Evolutionary conservation across 345 rosid species (phyloP), one percentile per base, ranked within the genome.

Genomic region (Aquilaria malaccensis): DNA sequence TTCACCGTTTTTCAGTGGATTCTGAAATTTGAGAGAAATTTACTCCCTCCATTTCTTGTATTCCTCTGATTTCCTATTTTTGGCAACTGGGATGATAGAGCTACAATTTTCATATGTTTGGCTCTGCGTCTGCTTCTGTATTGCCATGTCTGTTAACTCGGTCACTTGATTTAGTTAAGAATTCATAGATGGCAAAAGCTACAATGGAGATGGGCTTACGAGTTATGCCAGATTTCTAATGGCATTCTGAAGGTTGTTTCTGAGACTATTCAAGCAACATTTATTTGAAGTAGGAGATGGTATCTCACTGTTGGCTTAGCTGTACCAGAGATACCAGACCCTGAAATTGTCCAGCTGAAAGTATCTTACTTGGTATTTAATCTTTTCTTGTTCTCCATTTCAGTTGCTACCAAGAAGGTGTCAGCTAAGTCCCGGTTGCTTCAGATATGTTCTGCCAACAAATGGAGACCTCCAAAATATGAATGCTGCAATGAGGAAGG

Each of bases 401-500:
- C 57, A 79, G 83, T 69, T 60, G 77, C 33, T 60, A 15, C 56
- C 0, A 63, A 33, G 30, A 75, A 2, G 60, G 29, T 33, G 14
- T 65, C 81, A 2, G 75, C 74, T 0, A 88, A 76, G 77, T 64
- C 79, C 57, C 48, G 72, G 31, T 72, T 88, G 81, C 51, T 64
- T 67, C 80, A 70, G 41, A 13, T 80, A 53, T 85, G 91, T 60
- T 63, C 61, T 45, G 68, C 60, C 43, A 78, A 77, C 61, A 72
- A 70, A 30, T 85, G 91, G 91, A 74, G 76, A 49, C 7, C 64
- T 10, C 95, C 91, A 1, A 30, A 32, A 41, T 88, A 74, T 65
- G 83, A 78, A 41, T 80, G 78, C 67, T 70, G 62, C 78, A 58
- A 67, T 11, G 85, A 77, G 54, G 83, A 80, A 50, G 91, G 89